Evolutionary conservation across 805 yeast species (phyloP).

Genomic region (Candida railenensis): DNA sequence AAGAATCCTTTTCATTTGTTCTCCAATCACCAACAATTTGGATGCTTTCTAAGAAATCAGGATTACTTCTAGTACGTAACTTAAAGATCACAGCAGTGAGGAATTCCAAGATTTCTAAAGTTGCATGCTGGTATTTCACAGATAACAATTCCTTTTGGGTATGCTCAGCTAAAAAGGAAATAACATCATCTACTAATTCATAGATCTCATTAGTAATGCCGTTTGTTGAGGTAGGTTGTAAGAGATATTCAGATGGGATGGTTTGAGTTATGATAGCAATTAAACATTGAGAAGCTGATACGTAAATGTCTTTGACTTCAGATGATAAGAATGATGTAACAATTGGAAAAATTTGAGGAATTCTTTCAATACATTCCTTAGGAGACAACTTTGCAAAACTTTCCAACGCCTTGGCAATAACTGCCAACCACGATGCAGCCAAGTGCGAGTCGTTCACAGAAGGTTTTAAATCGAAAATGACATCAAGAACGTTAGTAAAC

Average conservation of each 20-base stretch:
- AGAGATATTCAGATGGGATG: slow-evolving; percentile 57
- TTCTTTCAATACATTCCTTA: slow-evolving; percentile 48
- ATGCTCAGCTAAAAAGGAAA: slow-evolving; percentile 51
- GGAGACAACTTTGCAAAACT: slow-evolving; percentile 35
- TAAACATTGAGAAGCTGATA: slow-evolving; percentile 83
- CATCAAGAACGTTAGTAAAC: slow-evolving; percentile 61
- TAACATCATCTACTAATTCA: slow-evolving; percentile 55
- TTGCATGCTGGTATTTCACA: slow-evolving; percentile 73
- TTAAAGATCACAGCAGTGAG: slow-evolving; percentile 60
- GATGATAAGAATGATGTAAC: slow-evolving; percentile 68
- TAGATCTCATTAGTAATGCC: slow-evolving; percentile 48
- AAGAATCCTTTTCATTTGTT: slow-evolving; percentile 67
- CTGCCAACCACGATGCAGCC: slow-evolving; percentile 95
- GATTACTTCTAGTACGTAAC: slow-evolving; percentile 64
- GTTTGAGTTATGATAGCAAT: slow-evolving; percentile 73
- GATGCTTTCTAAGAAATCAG: slow-evolving; percentile 66
- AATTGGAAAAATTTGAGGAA: slow-evolving; percentile 48
- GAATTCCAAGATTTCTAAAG: slow-evolving; percentile 70
- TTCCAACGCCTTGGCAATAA: slow-evolving; percentile 75
- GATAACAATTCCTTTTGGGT: slow-evolving; percentile 59
- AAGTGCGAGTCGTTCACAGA: slow-evolving; percentile 78
- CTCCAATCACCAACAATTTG: slow-evolving; percentile 84
- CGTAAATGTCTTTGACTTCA: slow-evolving; percentile 60
- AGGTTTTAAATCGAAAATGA: slow-evolving; percentile 79
- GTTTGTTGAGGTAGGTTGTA: slow-evolving; percentile 45